Base-by-base conservation (phyloP, 179 eudicot genomes). In the Beta lomatogona region DNA sequence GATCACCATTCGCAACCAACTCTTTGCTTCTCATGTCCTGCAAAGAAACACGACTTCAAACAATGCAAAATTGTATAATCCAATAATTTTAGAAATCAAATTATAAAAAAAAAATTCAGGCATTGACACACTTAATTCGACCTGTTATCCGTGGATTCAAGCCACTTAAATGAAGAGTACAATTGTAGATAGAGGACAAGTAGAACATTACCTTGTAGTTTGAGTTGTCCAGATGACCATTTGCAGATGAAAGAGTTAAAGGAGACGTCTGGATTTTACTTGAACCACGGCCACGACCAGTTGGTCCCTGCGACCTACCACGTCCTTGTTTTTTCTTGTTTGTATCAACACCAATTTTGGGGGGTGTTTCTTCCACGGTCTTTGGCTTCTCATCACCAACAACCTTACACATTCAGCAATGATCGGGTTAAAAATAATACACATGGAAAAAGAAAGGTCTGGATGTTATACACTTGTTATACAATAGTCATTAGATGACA, bases 301-400 rank as follows among this genome's bases (percentile, higher is more conserved):
- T 82, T 78, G 85, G 61, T 81, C 90, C 87, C 57, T 88, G 86
- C 22, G 91, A 93, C 89, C 90, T 91, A 80, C 97, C 93, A 84
- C 98, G 99, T 69, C 91, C 86, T 86, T 92, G 95, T 84, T 89
- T 97, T 90, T 87, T 92, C 86, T 85, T 92, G 76, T 71, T 90
- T 67, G 71, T 73, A 77, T 94, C 97, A 69, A 50, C 71, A 60
- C 81, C 86, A 77, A 80, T 74, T 86, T 83, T 93, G 76, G 79
- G 50, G 53, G 91, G 89, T 60, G 82, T 75, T 74, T 86, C 81
- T 48, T 89, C 94, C 64, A 73, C 65, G 48, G 16, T 72, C 80
- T 87, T 90, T 77, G 86, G 88, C 88, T 84, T 91, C 31, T 82
- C 87, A 83, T 87, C 92, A 84, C 86, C 80, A 78, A 79, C 89